Evolutionary conservation across 176 grass and related monocot species (phyloP).

Genomic region (Triticum turgidum): DNA sequence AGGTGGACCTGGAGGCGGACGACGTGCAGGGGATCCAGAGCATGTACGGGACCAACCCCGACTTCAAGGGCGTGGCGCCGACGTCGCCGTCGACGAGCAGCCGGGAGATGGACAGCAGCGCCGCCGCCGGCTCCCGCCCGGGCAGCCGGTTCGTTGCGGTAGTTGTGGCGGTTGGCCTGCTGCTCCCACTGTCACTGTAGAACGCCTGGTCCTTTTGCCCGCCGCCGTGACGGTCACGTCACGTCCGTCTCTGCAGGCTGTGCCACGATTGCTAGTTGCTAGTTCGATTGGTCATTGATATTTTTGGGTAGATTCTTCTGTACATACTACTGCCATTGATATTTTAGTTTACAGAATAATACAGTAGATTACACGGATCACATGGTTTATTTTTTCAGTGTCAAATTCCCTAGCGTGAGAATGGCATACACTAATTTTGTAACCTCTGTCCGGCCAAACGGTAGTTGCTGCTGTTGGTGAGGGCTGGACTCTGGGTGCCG

Average conservation of each 20-base stretch:
- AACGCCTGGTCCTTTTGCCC: background rate
- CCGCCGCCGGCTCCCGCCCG: background rate
- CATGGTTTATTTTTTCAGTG: background rate
- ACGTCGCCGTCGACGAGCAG: constrained; percentile 52
- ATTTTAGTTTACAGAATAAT: background rate
- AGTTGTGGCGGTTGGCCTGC: constrained; percentile 40
- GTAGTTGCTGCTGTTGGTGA: background rate
- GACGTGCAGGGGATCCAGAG: constrained; percentile 84
- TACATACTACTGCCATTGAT: constrained; percentile 13
- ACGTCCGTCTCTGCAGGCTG: background rate
- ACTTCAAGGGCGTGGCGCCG: constrained; percentile 57
- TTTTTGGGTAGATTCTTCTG: constrained; percentile 40
- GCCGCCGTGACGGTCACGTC: constrained; percentile 13
- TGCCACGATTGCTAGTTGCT: constrained; percentile 10
- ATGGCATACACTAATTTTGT: background rate
- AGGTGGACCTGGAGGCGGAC: constrained; percentile 67
- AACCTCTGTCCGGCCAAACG: background rate
- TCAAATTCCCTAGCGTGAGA: background rate
- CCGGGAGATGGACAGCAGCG: constrained; percentile 60
- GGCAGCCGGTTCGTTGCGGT: constrained; percentile 13
- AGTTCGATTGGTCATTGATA: background rate
- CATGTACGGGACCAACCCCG: constrained; percentile 82
- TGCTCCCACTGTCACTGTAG: constrained; percentile 30
- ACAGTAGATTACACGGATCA: background rate
- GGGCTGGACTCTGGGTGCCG: too few relatives aligned